Conservation (phyloP, 1,284 basidiomycete species). For the Polyporus tsugae region DNA sequence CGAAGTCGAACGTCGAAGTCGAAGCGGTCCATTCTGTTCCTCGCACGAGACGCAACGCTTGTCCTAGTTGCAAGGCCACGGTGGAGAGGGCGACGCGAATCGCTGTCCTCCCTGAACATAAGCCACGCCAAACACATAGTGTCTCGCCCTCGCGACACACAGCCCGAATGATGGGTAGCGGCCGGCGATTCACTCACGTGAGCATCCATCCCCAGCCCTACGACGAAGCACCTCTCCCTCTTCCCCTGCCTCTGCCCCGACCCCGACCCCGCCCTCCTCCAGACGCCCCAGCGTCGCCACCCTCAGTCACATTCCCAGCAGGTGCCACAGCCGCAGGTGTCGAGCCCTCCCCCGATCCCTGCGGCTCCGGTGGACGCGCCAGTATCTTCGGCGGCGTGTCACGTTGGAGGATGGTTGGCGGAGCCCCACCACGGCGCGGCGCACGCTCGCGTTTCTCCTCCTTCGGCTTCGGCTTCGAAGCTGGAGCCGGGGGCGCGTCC, state of each 20-base stretch:
- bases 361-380: constrained; percentile 19
- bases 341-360: constrained; percentile 3
- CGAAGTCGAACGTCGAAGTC: background rate
- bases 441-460: constrained; percentile 29
- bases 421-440: constrained; percentile 16
- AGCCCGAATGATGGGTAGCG: background rate
- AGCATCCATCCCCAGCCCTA: background rate
- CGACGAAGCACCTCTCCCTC: constrained; percentile 16
- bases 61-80: too few relatives aligned
- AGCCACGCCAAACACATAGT: too few relatives aligned
- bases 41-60: too few relatives aligned
- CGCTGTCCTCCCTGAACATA: too few relatives aligned
- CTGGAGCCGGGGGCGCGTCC: constrained; percentile 1
- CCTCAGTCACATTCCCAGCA: constrained; percentile 19
- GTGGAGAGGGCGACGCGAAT: too few relatives aligned
- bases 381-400: constrained; percentile 35
- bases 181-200: background rate
- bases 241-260: constrained; percentile 26
- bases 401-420: constrained; percentile 42
- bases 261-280: constrained; percentile 35
- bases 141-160: background rate
- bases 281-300: constrained; percentile 26
- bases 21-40: too few relatives aligned
- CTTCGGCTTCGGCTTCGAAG: constrained; percentile 26
- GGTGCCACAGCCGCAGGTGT: background rate